Evolutionary conservation across 2,329 filamentous ascomycete genomes (phyloP).

Genomic region (Apiospora sp.): DNA sequence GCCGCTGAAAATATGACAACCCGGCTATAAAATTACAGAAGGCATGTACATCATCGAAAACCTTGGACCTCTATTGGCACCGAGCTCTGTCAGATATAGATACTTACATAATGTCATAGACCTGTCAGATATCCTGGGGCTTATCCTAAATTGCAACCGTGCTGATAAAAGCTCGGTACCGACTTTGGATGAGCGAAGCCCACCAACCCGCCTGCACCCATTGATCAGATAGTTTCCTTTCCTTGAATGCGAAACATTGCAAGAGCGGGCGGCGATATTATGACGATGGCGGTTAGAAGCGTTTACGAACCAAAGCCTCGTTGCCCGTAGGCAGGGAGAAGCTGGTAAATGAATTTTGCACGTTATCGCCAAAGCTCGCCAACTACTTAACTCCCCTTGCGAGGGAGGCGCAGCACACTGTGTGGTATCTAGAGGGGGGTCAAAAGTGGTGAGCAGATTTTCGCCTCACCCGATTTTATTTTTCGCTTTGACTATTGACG

Average conservation of each 20-base stretch:
- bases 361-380: neutral
- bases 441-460: neutral
- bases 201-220: neutral
- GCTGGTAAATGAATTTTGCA: constrained; percentile 13
- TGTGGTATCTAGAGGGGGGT: neutral
- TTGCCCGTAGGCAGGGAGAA: neutral
- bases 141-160: neutral
- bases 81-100: constrained; percentile 12
- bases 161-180: constrained; percentile 1
- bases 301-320: neutral
- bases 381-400: neutral
- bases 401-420: neutral
- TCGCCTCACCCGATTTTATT: neutral
- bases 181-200: neutral
- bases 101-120: neutral
- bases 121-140: neutral
- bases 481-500: neutral
- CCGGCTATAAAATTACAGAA: neutral
- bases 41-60: neutral
- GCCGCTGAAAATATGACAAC: neutral
- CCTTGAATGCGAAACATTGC: neutral
- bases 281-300: neutral
- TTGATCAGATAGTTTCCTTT: neutral
- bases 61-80: neutral
- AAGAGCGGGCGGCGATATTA: neutral